Conservation (phyloP, 106 monocot genomes). For the Posidonia australis region DNA sequence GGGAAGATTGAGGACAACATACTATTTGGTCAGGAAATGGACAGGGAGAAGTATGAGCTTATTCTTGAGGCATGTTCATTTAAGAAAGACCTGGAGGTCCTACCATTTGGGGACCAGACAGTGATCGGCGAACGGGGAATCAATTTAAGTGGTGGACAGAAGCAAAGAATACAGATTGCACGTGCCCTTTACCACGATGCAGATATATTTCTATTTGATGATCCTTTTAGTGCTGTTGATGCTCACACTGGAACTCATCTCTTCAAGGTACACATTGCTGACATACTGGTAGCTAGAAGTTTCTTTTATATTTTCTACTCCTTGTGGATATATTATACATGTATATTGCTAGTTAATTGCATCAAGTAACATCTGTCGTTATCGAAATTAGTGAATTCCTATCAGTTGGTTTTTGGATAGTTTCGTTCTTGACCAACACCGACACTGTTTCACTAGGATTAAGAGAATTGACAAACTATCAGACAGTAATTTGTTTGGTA, state of each 20-base stretch:
- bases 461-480: too few relatives aligned
- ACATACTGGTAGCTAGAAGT: too few relatives aligned
- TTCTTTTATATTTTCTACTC: too few relatives aligned
- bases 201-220: slow-evolving; percentile 80
- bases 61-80: slow-evolving; percentile 62
- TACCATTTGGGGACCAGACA: slow-evolving; percentile 81
- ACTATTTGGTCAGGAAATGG: slow-evolving; percentile 75
- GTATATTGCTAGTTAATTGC: too few relatives aligned
- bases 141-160: slow-evolving; percentile 93
- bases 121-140: slow-evolving; percentile 93
- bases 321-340: too few relatives aligned
- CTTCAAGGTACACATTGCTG: slow-evolving; percentile 48
- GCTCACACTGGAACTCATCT: slow-evolving; percentile 86
- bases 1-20: slow-evolving; percentile 90
- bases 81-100: slow-evolving; percentile 84
- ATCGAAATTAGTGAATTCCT: too few relatives aligned
- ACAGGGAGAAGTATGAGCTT: slow-evolving; percentile 49
- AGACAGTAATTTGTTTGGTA: too few relatives aligned
- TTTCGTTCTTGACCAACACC: too few relatives aligned
- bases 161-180: slow-evolving; percentile 91
- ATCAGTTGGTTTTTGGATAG: too few relatives aligned
- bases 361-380: too few relatives aligned
- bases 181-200: slow-evolving; percentile 88
- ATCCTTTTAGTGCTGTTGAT: slow-evolving; percentile 96
- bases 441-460: too few relatives aligned